A percentile compares a stretch with the other conserved stretches of the same genome.
These are phyloP conservation scores for Malus hybrid DNA, from an alignment of 331 rosid genomes.

Conservation along the genomic window DNA sequence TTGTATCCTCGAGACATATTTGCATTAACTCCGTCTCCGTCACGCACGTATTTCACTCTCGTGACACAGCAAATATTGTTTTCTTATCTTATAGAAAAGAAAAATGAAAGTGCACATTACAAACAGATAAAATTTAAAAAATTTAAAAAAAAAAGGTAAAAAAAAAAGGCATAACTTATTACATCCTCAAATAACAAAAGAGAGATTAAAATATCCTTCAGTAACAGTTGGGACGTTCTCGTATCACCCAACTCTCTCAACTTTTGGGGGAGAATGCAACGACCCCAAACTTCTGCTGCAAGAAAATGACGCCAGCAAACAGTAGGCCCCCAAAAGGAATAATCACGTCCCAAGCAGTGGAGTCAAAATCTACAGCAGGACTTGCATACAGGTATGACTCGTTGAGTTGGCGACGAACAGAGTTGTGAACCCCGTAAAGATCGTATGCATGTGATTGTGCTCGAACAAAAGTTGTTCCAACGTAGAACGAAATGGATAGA, in stretches of 20 bases:
- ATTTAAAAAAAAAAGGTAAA: not conserved
- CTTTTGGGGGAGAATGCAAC: slow-evolving; percentile 34
- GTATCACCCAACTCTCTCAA: slow-evolving; percentile 17
- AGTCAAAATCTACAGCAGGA: slow-evolving; percentile 40
- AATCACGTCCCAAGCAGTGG: slow-evolving; percentile 46
- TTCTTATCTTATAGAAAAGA: not conserved
- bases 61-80: not conserved
- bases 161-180: not conserved
- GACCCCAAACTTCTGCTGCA: slow-evolving; percentile 55
- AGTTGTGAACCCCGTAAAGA: slow-evolving; percentile 37
- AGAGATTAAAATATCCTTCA: not conserved
- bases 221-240: slow-evolving; percentile 29
- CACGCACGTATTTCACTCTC: not conserved
- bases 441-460: slow-evolving; percentile 51
- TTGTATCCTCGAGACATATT: not conserved
- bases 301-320: slow-evolving; percentile 39
- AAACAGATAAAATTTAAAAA: not conserved
- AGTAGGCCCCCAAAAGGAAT: slow-evolving; percentile 36
- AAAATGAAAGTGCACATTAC: not conserved
- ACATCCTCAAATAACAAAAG: not conserved
- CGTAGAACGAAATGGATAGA: slow-evolving; percentile 37
- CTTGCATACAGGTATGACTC: slow-evolving; percentile 31
- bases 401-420: not conserved
- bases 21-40: not conserved
- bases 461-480: slow-evolving; percentile 55